A percentile compares a stretch with the other conserved stretches of the same genome.
Conservation (phyloP, 2,329 filamentous ascomycete species). For the Paramyrothecium sp. region DNA sequence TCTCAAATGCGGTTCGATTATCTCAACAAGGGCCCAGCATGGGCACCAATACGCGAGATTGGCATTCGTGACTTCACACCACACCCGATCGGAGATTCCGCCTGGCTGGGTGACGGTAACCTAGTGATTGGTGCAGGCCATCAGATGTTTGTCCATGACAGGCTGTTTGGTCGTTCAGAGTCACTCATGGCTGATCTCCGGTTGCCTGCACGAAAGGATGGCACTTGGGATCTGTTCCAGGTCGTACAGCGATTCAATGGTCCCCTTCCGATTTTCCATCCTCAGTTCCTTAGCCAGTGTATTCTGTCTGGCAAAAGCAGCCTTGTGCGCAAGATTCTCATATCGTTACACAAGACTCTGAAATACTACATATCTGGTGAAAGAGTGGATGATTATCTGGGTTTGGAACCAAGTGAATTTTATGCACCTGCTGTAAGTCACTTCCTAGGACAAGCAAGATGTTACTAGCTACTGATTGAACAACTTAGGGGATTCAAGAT, state of each 20-base stretch:
- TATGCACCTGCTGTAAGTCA: conserved; percentile 35
- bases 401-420: conserved; percentile 60
- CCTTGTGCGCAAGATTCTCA: conserved; percentile 70
- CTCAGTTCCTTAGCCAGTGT: conserved; percentile 84
- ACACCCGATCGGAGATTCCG: conserved; percentile 88
- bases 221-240: conserved; percentile 71
- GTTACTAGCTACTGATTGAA: too few relatives aligned
- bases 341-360: conserved; percentile 70
- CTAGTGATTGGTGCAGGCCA: conserved; percentile 88
- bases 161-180: conserved; percentile 65
- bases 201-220: conserved; percentile 45
- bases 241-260: conserved; percentile 83
- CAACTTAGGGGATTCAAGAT: conserved; percentile 1
- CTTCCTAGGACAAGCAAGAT: background rate
- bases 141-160: conserved; percentile 82
- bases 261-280: conserved; percentile 86
- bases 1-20: conserved; percentile 92
- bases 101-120: conserved; percentile 83
- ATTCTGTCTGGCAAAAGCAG: conserved; percentile 75
- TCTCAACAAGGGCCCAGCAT: conserved; percentile 82
- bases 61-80: conserved; percentile 78
- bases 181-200: conserved; percentile 54
- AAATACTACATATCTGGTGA: conserved; percentile 86
- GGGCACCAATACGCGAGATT: conserved; percentile 82
- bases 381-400: conserved; percentile 73